Evolutionary conservation across 768 basidiomycete genomes (phyloP), one percentile per base, ranked within the genome.

Genomic region (Rickenella mellea): DNA sequence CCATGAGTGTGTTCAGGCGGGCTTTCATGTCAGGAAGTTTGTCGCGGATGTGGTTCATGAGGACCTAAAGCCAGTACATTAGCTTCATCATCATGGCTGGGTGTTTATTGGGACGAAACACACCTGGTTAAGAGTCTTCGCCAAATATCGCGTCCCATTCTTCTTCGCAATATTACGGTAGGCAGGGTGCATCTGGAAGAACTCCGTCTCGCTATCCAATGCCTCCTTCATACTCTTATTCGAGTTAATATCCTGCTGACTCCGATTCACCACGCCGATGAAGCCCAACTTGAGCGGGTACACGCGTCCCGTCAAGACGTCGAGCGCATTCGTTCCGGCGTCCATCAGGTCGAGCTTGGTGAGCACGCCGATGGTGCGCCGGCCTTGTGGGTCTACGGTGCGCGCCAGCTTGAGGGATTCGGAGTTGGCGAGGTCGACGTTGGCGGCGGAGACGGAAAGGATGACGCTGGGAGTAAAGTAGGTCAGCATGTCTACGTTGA

Each of bases 1-100:
- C 93, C 89, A 98, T 98, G 19, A 97, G 66, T 2, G 96, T 99
- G 58, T 98, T 99, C 46, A 99, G 66, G 15, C 92, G 75, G 12
- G 96, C 96, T 61, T 99, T 99, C 96, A 99, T 98, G 61, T 99
- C 96, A 0, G 96, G 96, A 27, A 99, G 73, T 63, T 98, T 99
- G 56, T 99, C 96, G 45, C 96, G 80, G 49, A 99, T 98, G 58
- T 99, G 96, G 58, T 88, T 89, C 76, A 99, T 81, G 47, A 99
- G 65, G 25, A 97, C 91, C 88, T 82, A 43, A 15, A 41, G 20
- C 33, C 14, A n/a, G 14, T 35, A 37, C 2, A 30, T 21, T 43
- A 28, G 22, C 3, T 36, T n/a, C 36, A 29, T 33, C 20, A 40
- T 11, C 20, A 32, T 27, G 24, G 4, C 28, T 29, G 22, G 25